phyloP scores from a whole-genome alignment of 305 asterid species.

The Fraxinus latifolia region DNA sequence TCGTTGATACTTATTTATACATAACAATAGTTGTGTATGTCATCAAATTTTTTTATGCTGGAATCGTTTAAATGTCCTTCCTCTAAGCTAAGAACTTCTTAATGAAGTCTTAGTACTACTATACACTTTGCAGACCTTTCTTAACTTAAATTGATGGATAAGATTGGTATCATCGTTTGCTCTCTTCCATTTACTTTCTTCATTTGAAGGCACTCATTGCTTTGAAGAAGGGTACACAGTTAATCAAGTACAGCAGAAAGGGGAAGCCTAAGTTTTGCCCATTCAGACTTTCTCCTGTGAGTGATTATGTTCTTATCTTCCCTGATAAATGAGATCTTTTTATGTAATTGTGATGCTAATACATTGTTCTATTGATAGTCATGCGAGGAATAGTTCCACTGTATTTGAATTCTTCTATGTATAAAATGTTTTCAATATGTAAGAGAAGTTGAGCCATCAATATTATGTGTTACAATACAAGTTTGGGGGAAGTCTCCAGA shows the following conservation, averaged over 20 bases:
- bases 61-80: background rate
- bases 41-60: background rate
- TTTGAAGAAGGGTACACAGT: constrained; percentile 88
- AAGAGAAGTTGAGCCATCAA: background rate
- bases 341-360: background rate
- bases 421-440: background rate
- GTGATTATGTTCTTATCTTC: constrained; percentile 23
- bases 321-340: background rate
- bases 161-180: constrained; percentile 7
- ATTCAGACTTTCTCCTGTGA: constrained; percentile 84
- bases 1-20: background rate
- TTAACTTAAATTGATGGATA: background rate
- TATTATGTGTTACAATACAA: background rate
- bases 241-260: constrained; percentile 88
- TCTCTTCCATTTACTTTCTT: constrained; percentile 16
- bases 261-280: constrained; percentile 92
- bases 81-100: background rate
- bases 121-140: background rate
- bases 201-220: constrained; percentile 60
- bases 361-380: constrained; percentile 3
- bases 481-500: background rate
- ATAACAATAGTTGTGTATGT: background rate
- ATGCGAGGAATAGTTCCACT: background rate
- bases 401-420: background rate
- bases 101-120: background rate